Conservation (phyloP, 257 asterid species). For the Gentiana macrophylla region DNA sequence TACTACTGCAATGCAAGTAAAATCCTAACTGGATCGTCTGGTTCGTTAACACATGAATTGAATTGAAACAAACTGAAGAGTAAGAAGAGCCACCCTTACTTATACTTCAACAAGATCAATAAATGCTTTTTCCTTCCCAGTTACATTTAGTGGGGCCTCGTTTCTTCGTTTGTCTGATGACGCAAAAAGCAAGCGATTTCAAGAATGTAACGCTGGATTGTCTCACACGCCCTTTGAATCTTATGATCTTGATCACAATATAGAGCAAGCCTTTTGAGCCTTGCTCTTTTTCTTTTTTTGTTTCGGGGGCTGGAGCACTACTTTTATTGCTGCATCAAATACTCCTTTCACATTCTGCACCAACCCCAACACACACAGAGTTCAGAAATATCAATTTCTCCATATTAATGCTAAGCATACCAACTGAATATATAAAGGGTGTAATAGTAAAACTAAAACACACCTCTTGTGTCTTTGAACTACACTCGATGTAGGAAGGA, state of each 20-base stretch:
- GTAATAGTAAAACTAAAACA: slow-evolving; percentile 1
- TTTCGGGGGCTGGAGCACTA: slow-evolving; percentile 50
- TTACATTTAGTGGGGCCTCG: slow-evolving; percentile 30
- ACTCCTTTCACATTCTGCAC: slow-evolving; percentile 47
- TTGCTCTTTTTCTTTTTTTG: slow-evolving; percentile 42
- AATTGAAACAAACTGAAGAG: slow-evolving; percentile 31
- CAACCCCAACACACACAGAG: neutral
- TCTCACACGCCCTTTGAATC: slow-evolving; percentile 18
- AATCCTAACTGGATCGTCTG: slow-evolving; percentile 22
- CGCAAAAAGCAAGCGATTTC: slow-evolving; percentile 22
- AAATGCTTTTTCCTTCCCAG: slow-evolving; percentile 19
- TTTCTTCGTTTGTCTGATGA: slow-evolving; percentile 18
- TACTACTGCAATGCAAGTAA: slow-evolving; percentile 11
- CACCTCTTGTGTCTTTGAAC: slow-evolving; percentile 45
- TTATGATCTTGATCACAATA: slow-evolving; percentile 42
- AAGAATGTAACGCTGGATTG: slow-evolving; percentile 17
- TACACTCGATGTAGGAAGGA: slow-evolving; percentile 35
- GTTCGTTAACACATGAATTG: slow-evolving; percentile 44
- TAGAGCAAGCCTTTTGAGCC: slow-evolving; percentile 45
- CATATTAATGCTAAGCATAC: neutral
- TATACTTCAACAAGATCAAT: slow-evolving; percentile 33
- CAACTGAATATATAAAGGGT: neutral
- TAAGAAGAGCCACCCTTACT: slow-evolving; percentile 31
- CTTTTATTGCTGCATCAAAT: slow-evolving; percentile 50
- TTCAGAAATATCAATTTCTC: too few species aligned